These are phyloP conservation scores for Glycine tomentella DNA, from an alignment of 306 rosid species.

Conservation along the genomic window DNA sequence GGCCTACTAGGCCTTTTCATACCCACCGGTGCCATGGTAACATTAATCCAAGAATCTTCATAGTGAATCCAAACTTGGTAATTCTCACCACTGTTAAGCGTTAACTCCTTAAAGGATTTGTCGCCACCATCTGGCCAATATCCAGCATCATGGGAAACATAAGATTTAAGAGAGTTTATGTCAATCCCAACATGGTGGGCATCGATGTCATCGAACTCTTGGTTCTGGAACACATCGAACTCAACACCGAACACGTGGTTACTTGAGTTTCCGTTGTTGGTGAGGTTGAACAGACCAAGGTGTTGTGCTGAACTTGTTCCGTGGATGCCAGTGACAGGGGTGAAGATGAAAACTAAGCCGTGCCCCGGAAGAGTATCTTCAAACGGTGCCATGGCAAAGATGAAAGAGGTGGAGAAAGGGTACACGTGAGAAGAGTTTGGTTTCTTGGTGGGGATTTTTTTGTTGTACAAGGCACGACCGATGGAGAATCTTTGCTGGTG, in stretches of 20 bases:
- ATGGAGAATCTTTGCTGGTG: conserved; percentile 60
- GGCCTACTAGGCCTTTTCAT: conserved; percentile 58
- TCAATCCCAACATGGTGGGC: conserved; percentile 84
- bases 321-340: conserved; percentile 60
- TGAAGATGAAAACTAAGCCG: conserved; percentile 79
- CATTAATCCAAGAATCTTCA: conserved; percentile 61
- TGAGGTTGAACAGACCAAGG: conserved; percentile 71
- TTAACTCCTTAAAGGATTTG: conserved; percentile 52
- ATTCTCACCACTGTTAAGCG: conserved; percentile 71
- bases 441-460: conserved; percentile 59
- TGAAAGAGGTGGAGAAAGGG: conserved; percentile 87
- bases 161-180: conserved; percentile 70
- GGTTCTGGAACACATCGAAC: conserved; percentile 76
- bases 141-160: conserved; percentile 62
- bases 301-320: conserved; percentile 67
- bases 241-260: conserved; percentile 80
- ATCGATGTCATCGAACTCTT: conserved; percentile 71
- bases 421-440: conserved; percentile 56
- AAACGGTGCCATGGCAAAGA: conserved; percentile 74
- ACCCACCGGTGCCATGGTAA: conserved; percentile 73
- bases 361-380: conserved; percentile 70
- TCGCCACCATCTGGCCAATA: conserved; percentile 56
- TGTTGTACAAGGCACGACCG: conserved; percentile 73
- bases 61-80: conserved; percentile 92
- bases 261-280: conserved; percentile 53